Conservation (phyloP, 202 grass and related monocot species). For the Dendrocalamus latiflorus region DNA sequence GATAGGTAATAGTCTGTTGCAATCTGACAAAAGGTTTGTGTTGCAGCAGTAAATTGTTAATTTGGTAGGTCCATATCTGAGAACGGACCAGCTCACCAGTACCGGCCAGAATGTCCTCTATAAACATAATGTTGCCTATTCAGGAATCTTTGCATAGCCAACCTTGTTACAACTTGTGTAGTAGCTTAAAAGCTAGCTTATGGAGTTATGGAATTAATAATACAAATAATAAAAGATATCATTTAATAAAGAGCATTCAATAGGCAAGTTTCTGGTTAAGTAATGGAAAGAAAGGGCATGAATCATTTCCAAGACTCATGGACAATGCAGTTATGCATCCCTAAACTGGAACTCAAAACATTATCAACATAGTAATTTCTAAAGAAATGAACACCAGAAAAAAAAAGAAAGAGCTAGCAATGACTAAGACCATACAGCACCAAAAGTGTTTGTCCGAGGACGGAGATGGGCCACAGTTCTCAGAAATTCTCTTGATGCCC, state of each 20-base stretch:
- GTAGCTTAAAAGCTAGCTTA: neutral
- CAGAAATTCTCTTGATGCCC: conserved; percentile 83
- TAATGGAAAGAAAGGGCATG: neutral
- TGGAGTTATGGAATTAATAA: neutral
- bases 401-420: conserved; percentile 7
- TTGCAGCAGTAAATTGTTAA: neutral
- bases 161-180: neutral
- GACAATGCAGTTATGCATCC: conserved; percentile 3
- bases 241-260: no score
- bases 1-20: neutral
- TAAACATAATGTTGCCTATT: neutral
- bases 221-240: neutral
- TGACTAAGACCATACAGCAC: conserved; percentile 61
- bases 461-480: conserved; percentile 91
- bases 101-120: neutral
- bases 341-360: conserved; percentile 11
- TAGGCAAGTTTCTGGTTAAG: neutral
- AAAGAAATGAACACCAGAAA: neutral
- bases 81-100: neutral
- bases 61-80: neutral
- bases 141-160: conserved; percentile 4
- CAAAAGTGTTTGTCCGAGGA: conserved; percentile 98
- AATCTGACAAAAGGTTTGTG: neutral
- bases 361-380: neutral
- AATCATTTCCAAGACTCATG: neutral